phyloP scores from a whole-genome alignment of 768 basidiomycete species.

The Holtermannia corniformis region DNA sequence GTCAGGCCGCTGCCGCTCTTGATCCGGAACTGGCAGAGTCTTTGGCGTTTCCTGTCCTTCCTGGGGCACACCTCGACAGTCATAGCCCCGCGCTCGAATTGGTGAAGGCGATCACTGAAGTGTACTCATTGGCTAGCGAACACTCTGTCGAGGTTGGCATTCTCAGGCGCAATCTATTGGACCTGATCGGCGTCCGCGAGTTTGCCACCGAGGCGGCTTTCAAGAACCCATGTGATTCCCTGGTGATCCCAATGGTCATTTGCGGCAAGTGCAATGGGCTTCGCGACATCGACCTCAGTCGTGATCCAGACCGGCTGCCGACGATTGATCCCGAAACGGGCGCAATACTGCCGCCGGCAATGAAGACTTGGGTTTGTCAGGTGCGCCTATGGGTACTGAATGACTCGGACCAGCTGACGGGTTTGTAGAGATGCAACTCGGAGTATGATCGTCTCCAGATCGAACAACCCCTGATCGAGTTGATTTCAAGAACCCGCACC shows the following conservation, averaged over 20 bases:
- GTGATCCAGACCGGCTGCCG: conserved; percentile 74
- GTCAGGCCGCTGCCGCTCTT: conserved; percentile 48
- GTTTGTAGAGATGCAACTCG: conserved; percentile 56
- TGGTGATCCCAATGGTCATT: conserved; percentile 75
- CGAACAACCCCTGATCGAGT: conserved; percentile 73
- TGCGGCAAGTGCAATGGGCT: conserved; percentile 76
- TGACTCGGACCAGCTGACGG: background rate
- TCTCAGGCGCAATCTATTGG: conserved; percentile 77
- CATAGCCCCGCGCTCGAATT: conserved; percentile 79
- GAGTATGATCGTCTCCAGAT: conserved; percentile 84
- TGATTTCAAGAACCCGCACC: conserved; percentile 60
- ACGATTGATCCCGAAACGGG: conserved; percentile 28
- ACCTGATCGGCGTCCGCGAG: conserved; percentile 74
- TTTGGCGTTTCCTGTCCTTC: conserved; percentile 73
- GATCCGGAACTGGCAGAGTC: conserved; percentile 47
- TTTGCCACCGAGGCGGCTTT: conserved; percentile 78
- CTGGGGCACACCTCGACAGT: conserved; percentile 71
- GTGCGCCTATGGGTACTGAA: conserved; percentile 15
- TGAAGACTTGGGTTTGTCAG: conserved; percentile 40
- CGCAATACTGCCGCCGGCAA: conserved; percentile 43
- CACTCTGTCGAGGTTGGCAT: conserved; percentile 77
- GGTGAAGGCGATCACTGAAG: conserved; percentile 74
- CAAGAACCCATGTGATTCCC: conserved; percentile 75
- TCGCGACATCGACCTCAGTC: conserved; percentile 89
- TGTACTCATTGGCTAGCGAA: conserved; percentile 69